phyloP scores from a whole-genome alignment of 1,284 basidiomycete species.

The Salmacisia buchloeana region DNA sequence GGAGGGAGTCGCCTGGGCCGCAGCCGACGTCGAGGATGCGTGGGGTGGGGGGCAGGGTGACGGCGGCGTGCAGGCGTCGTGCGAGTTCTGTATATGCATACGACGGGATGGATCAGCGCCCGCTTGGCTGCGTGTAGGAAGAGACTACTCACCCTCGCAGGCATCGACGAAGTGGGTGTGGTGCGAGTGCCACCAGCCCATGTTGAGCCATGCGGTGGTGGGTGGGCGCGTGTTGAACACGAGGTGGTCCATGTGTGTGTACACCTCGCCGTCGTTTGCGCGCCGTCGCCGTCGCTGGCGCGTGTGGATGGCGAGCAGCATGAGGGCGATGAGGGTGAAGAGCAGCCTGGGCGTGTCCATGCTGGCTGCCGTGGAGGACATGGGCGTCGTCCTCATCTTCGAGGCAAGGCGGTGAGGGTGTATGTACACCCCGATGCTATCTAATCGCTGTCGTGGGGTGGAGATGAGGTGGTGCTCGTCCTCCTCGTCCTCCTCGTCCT shows the following conservation, averaged over 20 bases:
- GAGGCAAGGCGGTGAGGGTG: neutral
- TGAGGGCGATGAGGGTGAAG: neutral
- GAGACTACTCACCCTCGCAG: neutral
- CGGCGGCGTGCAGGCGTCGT: neutral
- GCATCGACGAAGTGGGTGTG: slow-evolving; percentile 2
- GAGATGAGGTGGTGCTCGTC: neutral
- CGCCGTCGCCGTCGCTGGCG: too few relatives aligned
- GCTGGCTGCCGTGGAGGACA: neutral
- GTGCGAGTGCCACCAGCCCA: slow-evolving; percentile 15
- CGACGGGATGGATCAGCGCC: neutral
- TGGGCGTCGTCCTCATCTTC: neutral
- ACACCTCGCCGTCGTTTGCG: slow-evolving; percentile 10
- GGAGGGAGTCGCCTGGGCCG: slow-evolving; percentile 43
- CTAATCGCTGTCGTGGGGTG: neutral
- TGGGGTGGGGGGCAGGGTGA: neutral
- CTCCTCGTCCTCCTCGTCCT: neutral
- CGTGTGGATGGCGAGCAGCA: too few relatives aligned
- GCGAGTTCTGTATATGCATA: neutral
- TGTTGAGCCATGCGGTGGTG: slow-evolving; percentile 19
- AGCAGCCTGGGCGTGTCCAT: neutral
- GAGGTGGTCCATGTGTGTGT: slow-evolving; percentile 11
- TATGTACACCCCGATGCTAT: neutral
- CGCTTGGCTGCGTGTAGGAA: too few relatives aligned
- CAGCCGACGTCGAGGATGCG: slow-evolving; percentile 43
- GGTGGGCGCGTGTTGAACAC: slow-evolving; percentile 11